A percentile compares a stretch with the other conserved stretches of the same genome.
Evolutionary conservation across 1,284 basidiomycete species (phyloP).

Genomic region (Austroboletus niveus): DNA sequence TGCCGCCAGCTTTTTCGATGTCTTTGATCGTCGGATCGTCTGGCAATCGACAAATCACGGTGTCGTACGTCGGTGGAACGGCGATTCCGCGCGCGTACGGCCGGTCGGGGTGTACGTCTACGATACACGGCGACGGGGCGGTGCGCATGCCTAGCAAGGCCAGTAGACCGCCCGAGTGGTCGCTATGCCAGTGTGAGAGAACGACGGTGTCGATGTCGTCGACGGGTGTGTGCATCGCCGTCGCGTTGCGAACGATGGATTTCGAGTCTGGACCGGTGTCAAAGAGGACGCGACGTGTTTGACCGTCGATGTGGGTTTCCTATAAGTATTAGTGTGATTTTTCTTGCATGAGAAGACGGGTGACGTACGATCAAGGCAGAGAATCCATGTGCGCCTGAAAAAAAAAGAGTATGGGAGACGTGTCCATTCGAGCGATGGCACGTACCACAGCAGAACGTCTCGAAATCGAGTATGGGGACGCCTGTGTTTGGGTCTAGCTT

Average conservation of each 20-base stretch:
- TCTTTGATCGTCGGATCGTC: slow-evolving; percentile 70
- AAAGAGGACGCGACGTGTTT: slow-evolving; percentile 60
- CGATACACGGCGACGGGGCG: slow-evolving; percentile 39
- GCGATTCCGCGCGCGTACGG: slow-evolving; percentile 75
- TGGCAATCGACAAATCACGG: slow-evolving; percentile 58
- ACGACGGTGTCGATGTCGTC: slow-evolving; percentile 61
- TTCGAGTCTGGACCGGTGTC: slow-evolving; percentile 79
- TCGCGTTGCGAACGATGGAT: slow-evolving; percentile 68
- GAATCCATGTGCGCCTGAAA: slow-evolving; percentile 76
- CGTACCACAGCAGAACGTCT: slow-evolving; percentile 74
- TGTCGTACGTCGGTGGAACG: slow-evolving; percentile 54
- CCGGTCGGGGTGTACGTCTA: slow-evolving; percentile 75
- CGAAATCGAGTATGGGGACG: slow-evolving; percentile 67
- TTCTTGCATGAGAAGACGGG: background rate
- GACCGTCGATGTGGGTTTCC: slow-evolving; percentile 54
- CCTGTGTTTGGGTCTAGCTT: slow-evolving; percentile 53
- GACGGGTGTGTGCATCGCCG: slow-evolving; percentile 56
- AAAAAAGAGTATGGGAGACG: background rate
- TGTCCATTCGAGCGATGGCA: slow-evolving; percentile 7
- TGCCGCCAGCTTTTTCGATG: slow-evolving; percentile 55
- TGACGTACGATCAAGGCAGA: slow-evolving; percentile 67
- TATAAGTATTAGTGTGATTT: slow-evolving; percentile 18
- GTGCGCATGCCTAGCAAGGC: slow-evolving; percentile 53
- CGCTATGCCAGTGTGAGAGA: slow-evolving; percentile 81
- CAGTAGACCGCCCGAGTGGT: slow-evolving; percentile 75